Percentiles rank a stretch among this genome's conserved stretches.
Evolutionary conservation across 2,329 filamentous ascomycete genomes (phyloP).

Genomic region (Tolypocladium capitatum): DNA sequence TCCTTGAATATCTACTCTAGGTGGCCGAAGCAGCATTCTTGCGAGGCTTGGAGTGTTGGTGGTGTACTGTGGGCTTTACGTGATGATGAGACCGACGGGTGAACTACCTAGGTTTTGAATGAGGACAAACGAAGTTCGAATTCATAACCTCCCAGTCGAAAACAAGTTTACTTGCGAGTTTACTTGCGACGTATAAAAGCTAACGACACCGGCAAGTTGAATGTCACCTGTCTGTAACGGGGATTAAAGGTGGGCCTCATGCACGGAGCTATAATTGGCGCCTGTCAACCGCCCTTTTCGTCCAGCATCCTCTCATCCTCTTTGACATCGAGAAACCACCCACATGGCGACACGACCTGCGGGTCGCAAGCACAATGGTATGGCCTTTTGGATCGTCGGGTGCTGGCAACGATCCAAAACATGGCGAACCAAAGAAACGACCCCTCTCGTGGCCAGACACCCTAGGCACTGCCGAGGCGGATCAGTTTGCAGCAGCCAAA

Average conservation of each 20-base stretch:
- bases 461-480: conserved; percentile 14
- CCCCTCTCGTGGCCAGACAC: conserved; percentile 26
- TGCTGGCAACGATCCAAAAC: conserved; percentile 9
- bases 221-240: no score
- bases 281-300: not conserved
- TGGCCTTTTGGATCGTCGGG: conserved; percentile 25
- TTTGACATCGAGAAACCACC: not conserved
- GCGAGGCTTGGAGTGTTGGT: not conserved
- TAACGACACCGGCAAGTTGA: not conserved
- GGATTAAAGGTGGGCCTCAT: not conserved
- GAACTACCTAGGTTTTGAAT: not conserved
- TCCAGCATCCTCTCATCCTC: not conserved
- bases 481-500: conserved; percentile 21
- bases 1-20: no score
- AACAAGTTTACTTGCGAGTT: not conserved
- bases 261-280: conserved; percentile 1
- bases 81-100: not conserved
- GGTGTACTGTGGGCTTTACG: not conserved
- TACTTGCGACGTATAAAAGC: not conserved
- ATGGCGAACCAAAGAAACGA: conserved; percentile 11
- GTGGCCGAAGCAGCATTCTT: not conserved
- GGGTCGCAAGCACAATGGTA: conserved; percentile 23
- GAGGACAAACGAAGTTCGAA: not conserved
- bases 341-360: conserved; percentile 9
- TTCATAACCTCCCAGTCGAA: not conserved